phyloP scores from a whole-genome alignment of 2,329 filamentous ascomycete species.

The Botrytis sinoallii region DNA sequence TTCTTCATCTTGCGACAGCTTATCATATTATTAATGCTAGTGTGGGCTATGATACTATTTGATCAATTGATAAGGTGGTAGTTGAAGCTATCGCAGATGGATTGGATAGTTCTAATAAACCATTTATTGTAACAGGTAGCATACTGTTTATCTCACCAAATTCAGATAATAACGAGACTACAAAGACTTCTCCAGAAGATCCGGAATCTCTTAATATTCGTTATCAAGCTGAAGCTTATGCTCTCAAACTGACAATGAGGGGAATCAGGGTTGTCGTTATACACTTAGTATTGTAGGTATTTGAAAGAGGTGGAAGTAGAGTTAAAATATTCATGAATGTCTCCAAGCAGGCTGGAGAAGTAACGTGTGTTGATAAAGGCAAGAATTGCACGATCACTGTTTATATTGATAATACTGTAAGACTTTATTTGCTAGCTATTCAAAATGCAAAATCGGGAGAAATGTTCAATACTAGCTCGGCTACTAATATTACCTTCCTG shows the following conservation, averaged over 20 bases:
- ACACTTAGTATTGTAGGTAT: slow-evolving; percentile 45
- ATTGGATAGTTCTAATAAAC: slow-evolving; percentile 39
- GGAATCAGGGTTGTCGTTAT: slow-evolving; percentile 41
- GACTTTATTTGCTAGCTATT: slow-evolving; percentile 41
- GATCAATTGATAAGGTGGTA: slow-evolving; percentile 39
- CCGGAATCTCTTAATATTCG: slow-evolving; percentile 34
- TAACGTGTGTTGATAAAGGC: slow-evolving; percentile 38
- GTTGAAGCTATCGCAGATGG: slow-evolving; percentile 41
- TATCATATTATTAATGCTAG: slow-evolving; percentile 29
- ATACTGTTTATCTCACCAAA: slow-evolving; percentile 32
- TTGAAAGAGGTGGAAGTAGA: slow-evolving; percentile 41
- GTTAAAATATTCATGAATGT: slow-evolving; percentile 39
- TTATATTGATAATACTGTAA: slow-evolving; percentile 45
- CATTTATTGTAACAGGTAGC: slow-evolving; percentile 41
- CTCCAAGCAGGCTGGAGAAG: slow-evolving; percentile 35
- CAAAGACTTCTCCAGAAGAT: slow-evolving; percentile 24
- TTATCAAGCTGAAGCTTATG: slow-evolving; percentile 36
- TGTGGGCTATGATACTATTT: slow-evolving; percentile 31
- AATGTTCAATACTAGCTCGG: slow-evolving; percentile 39
- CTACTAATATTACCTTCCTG: slow-evolving; percentile 38
- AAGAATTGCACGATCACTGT: slow-evolving; percentile 35
- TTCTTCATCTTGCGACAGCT: slow-evolving; percentile 44
- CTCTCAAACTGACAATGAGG: slow-evolving; percentile 32
- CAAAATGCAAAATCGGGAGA: slow-evolving; percentile 39
- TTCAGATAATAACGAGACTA: slow-evolving; percentile 36